These are phyloP conservation scores for Croton setiger DNA, from an alignment of 441 rosid species.

Conservation along the genomic window DNA sequence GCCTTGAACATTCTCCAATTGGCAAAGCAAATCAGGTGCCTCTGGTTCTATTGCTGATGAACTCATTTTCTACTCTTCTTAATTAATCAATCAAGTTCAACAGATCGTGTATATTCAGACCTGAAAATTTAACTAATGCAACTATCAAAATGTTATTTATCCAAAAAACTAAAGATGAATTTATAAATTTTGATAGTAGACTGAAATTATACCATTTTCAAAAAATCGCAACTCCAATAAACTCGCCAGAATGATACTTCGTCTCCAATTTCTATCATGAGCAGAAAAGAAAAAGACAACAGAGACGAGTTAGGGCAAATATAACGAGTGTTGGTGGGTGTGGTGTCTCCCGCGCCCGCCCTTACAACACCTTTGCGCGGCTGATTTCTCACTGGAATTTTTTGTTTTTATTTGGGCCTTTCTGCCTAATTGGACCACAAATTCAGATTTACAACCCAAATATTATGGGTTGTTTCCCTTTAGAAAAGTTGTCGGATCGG, in stretches of 20 bases:
- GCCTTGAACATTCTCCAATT: slow-evolving; percentile 77
- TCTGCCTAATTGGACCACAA: no score
- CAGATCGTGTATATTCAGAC: neutral
- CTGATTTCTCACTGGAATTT: no score
- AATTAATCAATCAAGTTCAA: neutral
- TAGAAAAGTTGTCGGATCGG: no score
- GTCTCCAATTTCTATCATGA: neutral
- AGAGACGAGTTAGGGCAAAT: neutral
- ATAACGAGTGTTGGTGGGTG: no score
- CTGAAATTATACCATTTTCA: neutral
- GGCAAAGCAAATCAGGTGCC: slow-evolving; percentile 65
- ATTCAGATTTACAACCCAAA: no score
- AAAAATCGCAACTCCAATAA: neutral
- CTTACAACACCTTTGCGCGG: no score
- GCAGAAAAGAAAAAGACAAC: neutral
- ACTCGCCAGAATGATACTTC: neutral
- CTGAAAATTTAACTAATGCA: no score
- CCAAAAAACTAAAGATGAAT: neutral
- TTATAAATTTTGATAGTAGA: neutral
- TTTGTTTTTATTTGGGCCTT: no score
- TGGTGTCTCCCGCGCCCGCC: no score
- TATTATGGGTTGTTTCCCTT: no score
- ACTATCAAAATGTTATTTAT: no score
- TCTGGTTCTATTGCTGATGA: slow-evolving; percentile 63
- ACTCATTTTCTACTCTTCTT: slow-evolving; percentile 47